These are phyloP conservation scores for Podochytrium sp. DNA, from an alignment of 192 early-diverging fungal genomes.

Conservation along the genomic window DNA sequence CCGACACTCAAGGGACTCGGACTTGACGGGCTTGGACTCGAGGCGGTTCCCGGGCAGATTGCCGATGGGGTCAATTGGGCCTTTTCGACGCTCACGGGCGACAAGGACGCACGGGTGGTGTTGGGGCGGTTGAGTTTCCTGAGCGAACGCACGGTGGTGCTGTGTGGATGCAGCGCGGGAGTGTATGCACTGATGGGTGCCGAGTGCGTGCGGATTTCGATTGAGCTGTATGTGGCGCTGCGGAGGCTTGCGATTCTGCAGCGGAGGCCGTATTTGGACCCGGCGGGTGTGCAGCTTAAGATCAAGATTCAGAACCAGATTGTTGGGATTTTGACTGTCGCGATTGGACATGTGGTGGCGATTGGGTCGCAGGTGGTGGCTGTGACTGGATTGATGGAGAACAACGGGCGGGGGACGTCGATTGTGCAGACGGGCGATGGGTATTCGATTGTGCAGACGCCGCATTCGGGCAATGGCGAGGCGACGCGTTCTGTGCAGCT, in stretches of 20 bases:
- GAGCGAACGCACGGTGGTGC: background rate
- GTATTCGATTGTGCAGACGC: background rate
- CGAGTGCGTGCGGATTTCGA: slow-evolving; percentile 17
- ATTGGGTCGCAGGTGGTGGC: slow-evolving; percentile 31
- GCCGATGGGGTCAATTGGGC: slow-evolving; percentile 1
- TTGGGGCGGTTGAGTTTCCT: background rate
- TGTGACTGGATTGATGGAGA: background rate
- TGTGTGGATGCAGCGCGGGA: slow-evolving; percentile 27
- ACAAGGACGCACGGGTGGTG: background rate
- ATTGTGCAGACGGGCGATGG: background rate
- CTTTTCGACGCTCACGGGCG: background rate
- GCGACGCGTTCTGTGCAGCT: background rate
- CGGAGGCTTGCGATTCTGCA: slow-evolving; percentile 1
- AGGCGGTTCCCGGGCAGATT: background rate
- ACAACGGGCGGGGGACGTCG: too few species aligned
- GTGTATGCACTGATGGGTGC: slow-evolving; percentile 38
- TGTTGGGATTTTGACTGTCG: slow-evolving; percentile 10
- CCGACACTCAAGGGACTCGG: background rate
- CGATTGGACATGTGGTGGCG: slow-evolving; percentile 23
- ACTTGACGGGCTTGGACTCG: background rate
- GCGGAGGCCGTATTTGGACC: slow-evolving; percentile 1
- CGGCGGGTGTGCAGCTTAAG: background rate
- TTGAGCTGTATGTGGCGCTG: slow-evolving; percentile 7
- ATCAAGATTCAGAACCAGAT: background rate
- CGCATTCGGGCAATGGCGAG: too few species aligned